phyloP scores from a whole-genome alignment of 305 asterid genomes.

The Stenogyne calaminthoides region DNA sequence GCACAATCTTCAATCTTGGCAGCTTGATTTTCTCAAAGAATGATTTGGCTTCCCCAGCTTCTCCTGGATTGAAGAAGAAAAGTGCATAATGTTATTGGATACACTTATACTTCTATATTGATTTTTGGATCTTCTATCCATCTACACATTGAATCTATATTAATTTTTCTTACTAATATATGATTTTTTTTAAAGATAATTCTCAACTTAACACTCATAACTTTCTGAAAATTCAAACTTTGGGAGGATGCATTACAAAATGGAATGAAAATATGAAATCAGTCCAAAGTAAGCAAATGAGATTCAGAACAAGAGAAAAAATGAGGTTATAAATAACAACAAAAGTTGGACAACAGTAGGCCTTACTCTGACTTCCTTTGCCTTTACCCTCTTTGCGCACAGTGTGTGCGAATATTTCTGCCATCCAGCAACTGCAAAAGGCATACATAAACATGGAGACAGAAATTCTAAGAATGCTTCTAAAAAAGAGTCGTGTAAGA shows the following conservation, averaged over 20 bases:
- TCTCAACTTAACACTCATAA: neutral
- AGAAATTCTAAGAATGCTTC: neutral
- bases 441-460: slow-evolving; percentile 8
- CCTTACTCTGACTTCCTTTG: slow-evolving; percentile 31
- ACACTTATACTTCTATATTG: neutral
- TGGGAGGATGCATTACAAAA: neutral
- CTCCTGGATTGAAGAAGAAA: neutral
- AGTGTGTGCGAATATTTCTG: slow-evolving; percentile 57
- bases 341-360: neutral
- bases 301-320: neutral
- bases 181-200: no score
- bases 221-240: neutral
- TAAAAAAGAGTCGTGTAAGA: neutral
- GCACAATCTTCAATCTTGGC: neutral
- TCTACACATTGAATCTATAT: no score
- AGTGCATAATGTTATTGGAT: neutral
- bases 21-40: neutral
- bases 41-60: neutral
- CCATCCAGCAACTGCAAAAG: slow-evolving; percentile 64
- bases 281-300: neutral
- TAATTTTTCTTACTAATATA: no score
- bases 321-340: neutral
- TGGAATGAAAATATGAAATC: neutral
- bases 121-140: no score
- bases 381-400: slow-evolving; percentile 42